Evolutionary conservation across 140 eudicot genomes (phyloP), one percentile per base, ranked within the genome.

Genomic region (Ambrosia hybrid): DNA sequence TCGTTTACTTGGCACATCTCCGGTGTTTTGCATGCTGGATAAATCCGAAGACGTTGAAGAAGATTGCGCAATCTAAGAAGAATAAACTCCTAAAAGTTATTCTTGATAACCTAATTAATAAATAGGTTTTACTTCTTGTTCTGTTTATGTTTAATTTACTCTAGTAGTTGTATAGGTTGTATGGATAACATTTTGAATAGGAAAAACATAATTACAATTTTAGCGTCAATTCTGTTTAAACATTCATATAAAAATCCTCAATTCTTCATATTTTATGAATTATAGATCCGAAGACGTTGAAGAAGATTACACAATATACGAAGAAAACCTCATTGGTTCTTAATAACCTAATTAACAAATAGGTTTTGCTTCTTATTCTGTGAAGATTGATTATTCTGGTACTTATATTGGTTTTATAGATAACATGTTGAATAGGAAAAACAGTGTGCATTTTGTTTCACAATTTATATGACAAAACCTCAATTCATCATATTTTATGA

Each of bases 21-120:
- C 2, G 34, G 34, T 30, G 34, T 2, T 30, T 30, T 30, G 34
- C 34, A 1, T 30, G 34, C 2, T 30, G 34, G 34, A 85, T 82
- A 1, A 92, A 92, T 41, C 98, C 96, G 0, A 89, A 92, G 49
- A 92, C 96, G 0, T 86, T 93, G 7, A 79, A 87, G 91, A 93
- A 87, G 96, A 76, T 93, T 74, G 81, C 95, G 0, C 84, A 90
- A 37, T 90, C 97, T 5, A 90, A 86, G 86, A 81, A 85, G 74
- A 55, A 84, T 81, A 93, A 90, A 81, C 75, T 69, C 6, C 83
- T 94, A 62, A 90, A 84, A 89, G 64, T 79, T 58, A 91, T 94
- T 46, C 86, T 96, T 59, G 98, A 92, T 66, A 71, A 73, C 68
- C 14, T 83, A 53, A 51, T 86, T n/a, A 85, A 78, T 71, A 83